Evolutionary conservation across 2,329 filamentous ascomycete genomes (phyloP), one percentile per base, ranked within the genome.

Genomic region (Colletotrichum melonis): DNA sequence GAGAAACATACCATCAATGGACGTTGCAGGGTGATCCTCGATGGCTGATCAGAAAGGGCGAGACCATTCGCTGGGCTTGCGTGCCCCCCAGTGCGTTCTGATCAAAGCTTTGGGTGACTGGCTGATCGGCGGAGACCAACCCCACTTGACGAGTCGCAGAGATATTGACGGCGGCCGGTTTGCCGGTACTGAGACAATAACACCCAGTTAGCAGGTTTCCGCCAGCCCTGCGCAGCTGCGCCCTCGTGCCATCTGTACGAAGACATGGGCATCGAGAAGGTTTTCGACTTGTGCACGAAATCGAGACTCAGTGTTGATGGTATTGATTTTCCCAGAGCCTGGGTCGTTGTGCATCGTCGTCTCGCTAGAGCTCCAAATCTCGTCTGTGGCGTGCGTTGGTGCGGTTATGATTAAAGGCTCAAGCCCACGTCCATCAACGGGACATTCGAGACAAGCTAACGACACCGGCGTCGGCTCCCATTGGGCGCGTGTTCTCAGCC

Each of bases 381-480:
- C 38, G 56, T 57, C 60, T 69, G 57, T 49, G 69, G 59, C 42
- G 56, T 65, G 49, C 57, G 65, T 52, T 70, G 59, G 66, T 69
- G 60, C 46, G 57, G 65, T 62, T 72, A 42, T 67, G 57, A 74
- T 75, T 74, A 75, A 72, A 75, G 74, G 71, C 49, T 49, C 64
- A 62, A 56, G 63, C 59, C 63, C 59, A 66, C 58, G 59, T 59
- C 28, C 64, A 59, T 46, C 42, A 38, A 57, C 35, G 59, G 55
- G 54, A 42, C 60, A 67, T 54, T 67, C 72, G 72, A 74, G 74
- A 74, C 74, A 68, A 55, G 56, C 74, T 71, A 75, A 52, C 28
- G 63, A 35, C 19, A 63, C 46, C 46, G 22, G 54, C 22, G 28
- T 42, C 59, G 57, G 38, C 46, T 67, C 63, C 56, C 60, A 75